Base-by-base conservation (phyloP, 345 rosid species). In the Heritiera littoralis region DNA sequence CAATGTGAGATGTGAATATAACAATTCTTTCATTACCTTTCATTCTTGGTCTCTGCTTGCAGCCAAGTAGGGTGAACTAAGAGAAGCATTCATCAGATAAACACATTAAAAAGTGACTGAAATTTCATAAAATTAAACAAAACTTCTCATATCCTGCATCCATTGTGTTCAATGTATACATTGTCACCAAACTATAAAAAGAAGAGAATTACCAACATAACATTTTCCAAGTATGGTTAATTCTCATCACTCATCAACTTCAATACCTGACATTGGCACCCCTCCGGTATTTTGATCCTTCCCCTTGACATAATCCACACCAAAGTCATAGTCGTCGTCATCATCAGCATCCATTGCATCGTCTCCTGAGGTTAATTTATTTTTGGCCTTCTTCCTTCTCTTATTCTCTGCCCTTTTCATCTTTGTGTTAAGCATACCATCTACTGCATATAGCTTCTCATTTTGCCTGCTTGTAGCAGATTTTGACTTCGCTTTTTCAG, bases 391-490 rank as follows among this genome's bases (percentile, higher is more conserved):
- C 83, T 90, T 93, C 91, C 91, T 92, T 83, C 76, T 85, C 86
- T 92, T 92, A 89, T 87, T 92, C 81, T 94, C 98, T 1, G 98
- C 98, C 80, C 83, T 89, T 82, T 87, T 90, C 77, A 77, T 75
- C 81, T 88, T 96, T 5, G 94, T 83, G 78, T 96, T 94, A 18
- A 94, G 87, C 18, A 94, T 96, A 45, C 91, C 92, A 77, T 92
- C 93, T 7, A 81, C 92, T 23, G 77, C 64, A 69, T 92, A 96
- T 6, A 96, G 82, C 86, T 92, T 90, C 87, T 84, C 87, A 76
- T 94, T 94, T 85, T 94, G 99, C 83, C 67, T 86, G 59, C 89
- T 76, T 15, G 82, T 32, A 61, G 80, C 82, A 5, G 87, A 81
- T 84, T 83, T 83, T 54, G 79, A 89, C 85, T 83, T 84, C 1